phyloP scores from a whole-genome alignment of 768 basidiomycete genomes.

The Mycena crocata region DNA sequence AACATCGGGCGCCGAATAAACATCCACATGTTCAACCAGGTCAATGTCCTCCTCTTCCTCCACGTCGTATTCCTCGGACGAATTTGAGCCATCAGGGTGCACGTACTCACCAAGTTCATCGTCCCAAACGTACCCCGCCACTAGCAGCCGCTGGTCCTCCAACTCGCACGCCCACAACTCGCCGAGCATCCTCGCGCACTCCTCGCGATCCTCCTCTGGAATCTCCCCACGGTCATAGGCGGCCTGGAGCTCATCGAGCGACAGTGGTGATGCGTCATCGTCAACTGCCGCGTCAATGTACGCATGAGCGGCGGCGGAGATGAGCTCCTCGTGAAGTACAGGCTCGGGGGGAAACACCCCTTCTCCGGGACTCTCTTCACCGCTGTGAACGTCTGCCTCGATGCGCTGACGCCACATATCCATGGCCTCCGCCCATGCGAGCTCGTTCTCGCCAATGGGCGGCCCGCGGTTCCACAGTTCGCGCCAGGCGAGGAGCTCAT shows the following conservation, averaged over 20 bases:
- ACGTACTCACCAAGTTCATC: slow-evolving; percentile 6
- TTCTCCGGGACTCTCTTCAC: neutral
- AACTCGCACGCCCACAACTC: slow-evolving; percentile 5
- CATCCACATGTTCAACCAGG: too few relatives aligned
- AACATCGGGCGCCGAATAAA: too few relatives aligned
- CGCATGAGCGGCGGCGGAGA: too few relatives aligned
- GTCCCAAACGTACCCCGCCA: slow-evolving; percentile 1
- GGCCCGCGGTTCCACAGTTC: too few relatives aligned
- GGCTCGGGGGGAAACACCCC: neutral
- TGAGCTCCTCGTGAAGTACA: neutral
- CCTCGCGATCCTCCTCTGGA: neutral
- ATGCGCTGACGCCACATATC: slow-evolving; percentile 3
- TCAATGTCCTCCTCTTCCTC: neutral
- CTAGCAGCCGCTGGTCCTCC: neutral
- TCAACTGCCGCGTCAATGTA: neutral
- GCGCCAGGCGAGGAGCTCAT: too few relatives aligned
- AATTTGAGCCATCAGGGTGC: neutral
- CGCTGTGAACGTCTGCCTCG: neutral
- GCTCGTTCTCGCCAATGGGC: too few relatives aligned
- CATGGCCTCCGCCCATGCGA: too few relatives aligned
- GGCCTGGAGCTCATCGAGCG: slow-evolving; percentile 8
- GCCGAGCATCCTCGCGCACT: neutral
- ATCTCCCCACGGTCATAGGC: neutral
- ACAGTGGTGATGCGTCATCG: neutral
- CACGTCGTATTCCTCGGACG: neutral